These are phyloP conservation scores for Paraleonurus japonicus DNA, from an alignment of 257 asterid genomes.

Conservation along the genomic window DNA sequence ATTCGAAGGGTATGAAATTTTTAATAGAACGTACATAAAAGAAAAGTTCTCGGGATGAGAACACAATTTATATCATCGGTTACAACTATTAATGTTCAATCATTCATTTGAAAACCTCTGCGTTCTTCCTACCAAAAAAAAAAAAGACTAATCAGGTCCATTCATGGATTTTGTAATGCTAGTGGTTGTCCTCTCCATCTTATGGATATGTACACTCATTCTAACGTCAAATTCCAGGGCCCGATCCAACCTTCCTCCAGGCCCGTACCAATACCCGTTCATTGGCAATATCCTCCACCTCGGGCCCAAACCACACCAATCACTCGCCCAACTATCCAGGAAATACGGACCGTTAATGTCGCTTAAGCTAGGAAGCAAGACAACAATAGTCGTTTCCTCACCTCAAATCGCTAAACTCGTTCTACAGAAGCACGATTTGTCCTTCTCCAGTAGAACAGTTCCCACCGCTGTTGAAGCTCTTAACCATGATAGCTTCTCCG, in stretches of 20 bases:
- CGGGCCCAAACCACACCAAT: slow-evolving; percentile 29
- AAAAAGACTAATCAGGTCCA: too few relatives aligned
- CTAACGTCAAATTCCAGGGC: neutral
- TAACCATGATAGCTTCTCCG: slow-evolving; percentile 22
- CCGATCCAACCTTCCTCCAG: slow-evolving; percentile 27
- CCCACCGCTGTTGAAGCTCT: neutral
- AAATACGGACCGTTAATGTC: slow-evolving; percentile 27
- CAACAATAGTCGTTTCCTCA: slow-evolving; percentile 19
- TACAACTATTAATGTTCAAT: too few relatives aligned
- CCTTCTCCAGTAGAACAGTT: slow-evolving; percentile 16
- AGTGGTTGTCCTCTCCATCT: too few relatives aligned
- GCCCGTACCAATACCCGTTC: slow-evolving; percentile 16
- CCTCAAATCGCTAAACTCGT: slow-evolving; percentile 14
- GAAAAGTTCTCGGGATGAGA: too few relatives aligned
- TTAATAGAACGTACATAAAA: too few relatives aligned
- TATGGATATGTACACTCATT: neutral
- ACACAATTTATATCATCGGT: too few relatives aligned
- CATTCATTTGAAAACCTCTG: too few relatives aligned
- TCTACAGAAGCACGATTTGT: neutral
- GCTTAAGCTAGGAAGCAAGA: slow-evolving; percentile 22
- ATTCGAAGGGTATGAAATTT: too few relatives aligned
- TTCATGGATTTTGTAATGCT: too few relatives aligned
- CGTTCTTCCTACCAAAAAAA: too few relatives aligned
- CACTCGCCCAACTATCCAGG: slow-evolving; percentile 18
- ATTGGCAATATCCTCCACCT: slow-evolving; percentile 31